Percentiles rank a stretch among this genome's conserved stretches.
These are phyloP conservation scores for Tylopilus rubrobrunneus DNA, from an alignment of 768 basidiomycete genomes.

Conservation along the genomic window DNA sequence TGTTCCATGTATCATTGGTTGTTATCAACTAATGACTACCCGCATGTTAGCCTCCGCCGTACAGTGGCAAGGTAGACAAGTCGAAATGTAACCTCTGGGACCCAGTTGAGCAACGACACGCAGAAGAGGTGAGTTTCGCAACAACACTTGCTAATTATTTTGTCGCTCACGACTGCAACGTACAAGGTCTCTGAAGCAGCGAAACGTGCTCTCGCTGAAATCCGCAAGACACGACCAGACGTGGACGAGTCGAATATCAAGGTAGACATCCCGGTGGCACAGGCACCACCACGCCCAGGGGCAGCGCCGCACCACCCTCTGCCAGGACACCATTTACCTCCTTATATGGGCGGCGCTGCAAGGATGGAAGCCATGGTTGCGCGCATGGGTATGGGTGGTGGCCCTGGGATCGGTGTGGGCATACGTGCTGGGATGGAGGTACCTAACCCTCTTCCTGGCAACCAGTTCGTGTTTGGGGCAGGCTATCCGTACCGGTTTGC, in stretches of 20 bases:
- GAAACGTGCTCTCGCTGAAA: conserved; percentile 60
- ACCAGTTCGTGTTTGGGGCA: conserved; percentile 16
- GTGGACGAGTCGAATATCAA: conserved; percentile 55
- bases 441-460: not conserved
- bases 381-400: not conserved
- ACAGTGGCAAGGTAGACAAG: conserved; percentile 22
- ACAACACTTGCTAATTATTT: too few species aligned
- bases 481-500: conserved; percentile 13
- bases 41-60: conserved; percentile 21
- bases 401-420: not conserved
- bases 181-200: conserved; percentile 69
- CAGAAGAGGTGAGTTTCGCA: conserved; percentile 49
- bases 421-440: conserved; percentile 6
- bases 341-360: not conserved
- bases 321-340: not conserved
- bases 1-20: not conserved
- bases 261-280: conserved; percentile 53
- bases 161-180: conserved; percentile 37
- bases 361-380: not conserved
- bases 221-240: conserved; percentile 59
- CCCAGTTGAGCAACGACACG: conserved; percentile 57
- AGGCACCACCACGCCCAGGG: not conserved
- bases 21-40: conserved; percentile 3
- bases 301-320: not conserved
- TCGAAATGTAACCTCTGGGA: conserved; percentile 70